Evolutionary conservation across 345 rosid species (phyloP), one percentile per base, ranked within the genome.

Genomic region (Pistacia integerrima): DNA sequence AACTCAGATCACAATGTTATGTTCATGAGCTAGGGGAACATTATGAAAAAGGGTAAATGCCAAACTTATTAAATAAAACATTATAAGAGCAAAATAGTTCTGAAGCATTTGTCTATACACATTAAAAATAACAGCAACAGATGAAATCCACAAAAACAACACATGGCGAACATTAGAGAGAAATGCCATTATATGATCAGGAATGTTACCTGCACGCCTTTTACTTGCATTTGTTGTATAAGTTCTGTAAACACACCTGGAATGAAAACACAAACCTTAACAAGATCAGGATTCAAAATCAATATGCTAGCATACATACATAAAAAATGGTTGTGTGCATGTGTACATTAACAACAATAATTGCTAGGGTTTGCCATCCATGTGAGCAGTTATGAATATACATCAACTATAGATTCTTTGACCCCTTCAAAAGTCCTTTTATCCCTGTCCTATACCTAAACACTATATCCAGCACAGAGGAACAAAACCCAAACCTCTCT

Each of bases 161-260:
- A 17, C 33, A 51, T 54, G 49, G 49, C 2, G 57, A 71, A 57
- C n/a, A 35, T 61, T 55, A 65, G 14, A 68, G 11, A 58, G 22
- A 33, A 54, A 44, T 3, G 57, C 7, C 20, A 25, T 14, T 41
- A 1, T 41, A 41, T 41, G 9, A 41, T 41, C 6, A 1, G 6
- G 46, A 41, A 7, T 41, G 9, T 41, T 88, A 95, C 99, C 93
- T 95, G 98, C 70, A 90, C 97, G 16, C 98, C 98, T 83, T 91
- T 94, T 70, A 96, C 99, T 87, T 90, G 97, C 94, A 96, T 93
- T 81, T 96, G 99, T 58, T 96, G 99, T 80, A 93, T 89, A 57
- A 96, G 98, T 87, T 96, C 99, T 0, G 99, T 96, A 86, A 96
- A 96, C 18, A 96, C 99, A 80, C 99, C 99, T 95, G 87, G 20